Evolutionary conservation across 768 basidiomycete genomes (phyloP).

Genomic region (Auriscalpium orientale): DNA sequence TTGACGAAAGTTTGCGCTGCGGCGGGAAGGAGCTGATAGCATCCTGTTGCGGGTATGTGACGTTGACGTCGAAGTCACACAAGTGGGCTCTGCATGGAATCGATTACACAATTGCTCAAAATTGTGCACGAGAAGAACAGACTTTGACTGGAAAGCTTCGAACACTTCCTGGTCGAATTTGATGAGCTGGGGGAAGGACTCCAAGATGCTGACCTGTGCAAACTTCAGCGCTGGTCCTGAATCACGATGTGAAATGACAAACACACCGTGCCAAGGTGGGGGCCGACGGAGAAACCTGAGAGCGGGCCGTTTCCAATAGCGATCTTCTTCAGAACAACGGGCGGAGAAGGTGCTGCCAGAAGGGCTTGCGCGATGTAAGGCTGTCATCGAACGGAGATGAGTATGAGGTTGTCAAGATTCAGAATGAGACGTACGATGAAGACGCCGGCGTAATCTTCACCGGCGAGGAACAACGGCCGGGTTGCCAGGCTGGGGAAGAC

Average conservation of each 20-base stretch:
- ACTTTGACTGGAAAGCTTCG: conserved; percentile 66
- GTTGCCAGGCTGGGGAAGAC: conserved; percentile 63
- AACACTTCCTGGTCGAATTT: conserved; percentile 61
- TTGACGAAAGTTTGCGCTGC: conserved; percentile 6
- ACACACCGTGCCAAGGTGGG: conserved; percentile 48
- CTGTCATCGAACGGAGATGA: conserved; percentile 23
- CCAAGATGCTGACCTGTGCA: conserved; percentile 45
- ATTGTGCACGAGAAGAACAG: conserved; percentile 20
- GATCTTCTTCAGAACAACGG: conserved; percentile 60
- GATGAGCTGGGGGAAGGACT: conserved; percentile 73
- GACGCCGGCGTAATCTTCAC: conserved; percentile 70
- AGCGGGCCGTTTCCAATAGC: conserved; percentile 66
- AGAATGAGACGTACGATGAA: conserved; percentile 46
- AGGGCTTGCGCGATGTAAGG: conserved; percentile 73
- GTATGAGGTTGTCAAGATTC: too few species aligned
- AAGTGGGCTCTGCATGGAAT: conserved; percentile 38
- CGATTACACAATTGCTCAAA: background rate
- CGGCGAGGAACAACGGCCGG: conserved; percentile 60
- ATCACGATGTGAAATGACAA: background rate
- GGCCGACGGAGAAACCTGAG: conserved; percentile 41
- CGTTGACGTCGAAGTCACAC: conserved; percentile 58
- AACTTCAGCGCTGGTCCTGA: background rate
- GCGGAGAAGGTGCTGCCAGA: conserved; percentile 54
- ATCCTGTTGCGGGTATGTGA: conserved; percentile 60
- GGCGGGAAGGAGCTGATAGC: conserved; percentile 33